Base-by-base conservation (phyloP, 1,139 yeast species). In the Suhomyces bribrorum region DNA sequence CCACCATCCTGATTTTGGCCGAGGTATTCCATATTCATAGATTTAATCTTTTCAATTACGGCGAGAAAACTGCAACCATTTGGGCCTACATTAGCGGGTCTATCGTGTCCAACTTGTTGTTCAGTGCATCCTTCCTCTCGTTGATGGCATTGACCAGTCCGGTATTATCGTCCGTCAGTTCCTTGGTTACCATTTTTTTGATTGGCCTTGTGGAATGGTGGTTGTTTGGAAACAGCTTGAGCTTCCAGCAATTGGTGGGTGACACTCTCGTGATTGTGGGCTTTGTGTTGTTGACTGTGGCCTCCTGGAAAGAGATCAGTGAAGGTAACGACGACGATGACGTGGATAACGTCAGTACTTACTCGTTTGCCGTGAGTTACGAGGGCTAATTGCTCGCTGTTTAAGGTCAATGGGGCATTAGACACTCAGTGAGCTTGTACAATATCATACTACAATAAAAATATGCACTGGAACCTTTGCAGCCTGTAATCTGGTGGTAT, bases 91-190 rank as follows among this genome's bases (percentile, higher is more conserved):
- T 79, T 23, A 31, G 64, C 1, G 66, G 81, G 6, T 79, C 83
- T 3, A 69, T 85, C 1, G 46, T 78, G 1, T 73, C 85, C 14
- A 88, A 88, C 56, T 67, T 86, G 48, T 51, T 77, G 1, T 88
- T 86, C 56, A 82, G 88, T 32, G 85, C 86, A 3, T 71, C 85
- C 29, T 86, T 88, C 52, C 70, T 88, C 45, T 76, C 89, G 2
- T 67, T 88, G 47, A 86, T 87, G 85, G 83, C 95, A 1, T 72
- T 88, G 43, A 88, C 96, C 0, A 81, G 86, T 12, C 96, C 96
- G 0, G 95, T 88, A 2, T 69, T 88, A 36, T 84, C 95, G 1
- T 81, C 92, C 0, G 96, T 88, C 8, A 83, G 92, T 28, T 81
- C 95, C 0, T 63, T 88, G 42, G 68, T 86, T 37, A 86, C 95